Conservation (phyloP, 2,329 filamentous ascomycete genomes). For the Aaosphaeria arxii region DNA sequence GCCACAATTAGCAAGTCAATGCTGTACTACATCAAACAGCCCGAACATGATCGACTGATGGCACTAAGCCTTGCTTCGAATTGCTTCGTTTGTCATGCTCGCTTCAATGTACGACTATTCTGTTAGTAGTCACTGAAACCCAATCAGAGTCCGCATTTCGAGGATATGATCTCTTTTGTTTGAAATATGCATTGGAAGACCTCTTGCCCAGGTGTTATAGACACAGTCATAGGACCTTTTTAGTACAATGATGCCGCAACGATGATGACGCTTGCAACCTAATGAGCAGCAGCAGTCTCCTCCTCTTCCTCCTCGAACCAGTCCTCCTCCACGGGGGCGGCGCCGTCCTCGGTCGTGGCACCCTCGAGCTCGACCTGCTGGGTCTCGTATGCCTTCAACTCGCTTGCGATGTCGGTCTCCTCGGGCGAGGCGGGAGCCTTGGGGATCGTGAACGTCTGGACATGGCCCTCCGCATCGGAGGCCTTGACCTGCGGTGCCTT, state of each 20-base stretch:
- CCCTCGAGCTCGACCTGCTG: constrained; percentile 95
- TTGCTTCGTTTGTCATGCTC: too few species aligned
- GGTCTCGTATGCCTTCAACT: constrained; percentile 90
- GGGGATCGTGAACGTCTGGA: constrained; percentile 81
- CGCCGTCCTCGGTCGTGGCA: constrained; percentile 57
- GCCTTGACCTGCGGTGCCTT: constrained; percentile 82
- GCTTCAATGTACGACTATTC: too few species aligned
- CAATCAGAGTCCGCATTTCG: too few species aligned
- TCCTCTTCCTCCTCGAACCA: constrained; percentile 81
- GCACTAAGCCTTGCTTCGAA: too few species aligned
- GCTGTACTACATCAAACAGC: too few species aligned
- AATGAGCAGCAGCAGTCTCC: constrained; percentile 43
- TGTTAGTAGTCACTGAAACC: too few species aligned
- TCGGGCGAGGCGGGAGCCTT: constrained; percentile 84
- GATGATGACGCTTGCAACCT: constrained; percentile 11
- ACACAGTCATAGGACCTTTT: constrained; percentile 31
- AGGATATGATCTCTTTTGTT: too few species aligned
- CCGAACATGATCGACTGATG: too few species aligned
- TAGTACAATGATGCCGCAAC: constrained; percentile 24
- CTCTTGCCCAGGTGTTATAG: constrained; percentile 30
- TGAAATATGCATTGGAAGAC: too few species aligned
- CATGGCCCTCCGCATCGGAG: constrained; percentile 82
- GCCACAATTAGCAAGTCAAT: too few species aligned
- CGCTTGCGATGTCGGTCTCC: constrained; percentile 87
- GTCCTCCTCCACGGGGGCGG: constrained; percentile 61